Base-by-base conservation (phyloP, 2,329 filamentous ascomycete species). In the Trichoderma afroharzianum region DNA sequence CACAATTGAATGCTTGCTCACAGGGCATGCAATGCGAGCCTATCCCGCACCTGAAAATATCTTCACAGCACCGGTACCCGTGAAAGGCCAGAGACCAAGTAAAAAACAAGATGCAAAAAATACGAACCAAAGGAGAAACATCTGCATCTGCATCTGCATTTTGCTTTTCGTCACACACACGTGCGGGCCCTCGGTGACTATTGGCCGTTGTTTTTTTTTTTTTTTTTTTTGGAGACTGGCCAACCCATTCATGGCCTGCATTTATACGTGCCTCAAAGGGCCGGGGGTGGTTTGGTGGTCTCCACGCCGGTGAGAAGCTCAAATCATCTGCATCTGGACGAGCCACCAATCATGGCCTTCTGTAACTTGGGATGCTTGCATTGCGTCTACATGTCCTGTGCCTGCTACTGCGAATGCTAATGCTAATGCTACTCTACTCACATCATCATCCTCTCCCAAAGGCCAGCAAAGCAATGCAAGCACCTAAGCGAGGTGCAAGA, bases 101-200 rank as follows among this genome's bases (percentile, higher is more conserved):
- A 24, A 43, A 36, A 11, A 14, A 15, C 9, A 55, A 57, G 24
- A 36, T 43, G 53, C 47, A 43, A 55, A 70, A 63, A 43, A 43
- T 68, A 62, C 66, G 59, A 63, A 63, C 32, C n/a, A 63, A 14
- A 57, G 55, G 24, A 28, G 33, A 63, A 30, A 32, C 59, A 63
- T 70, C 67, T 62, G 59, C 57, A 70, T 63, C 59, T 63, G 58
- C 58, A 70, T 63, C 47, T 63, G 43, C 58, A 57, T 63, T 61
- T 21, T 8, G 14, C 3, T 63, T 61, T 21, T 70, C 68, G 68
- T 58, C 68, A 43, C 68, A 70, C 68, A 70, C 68, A 63, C 68
- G 68, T 70, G 68, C 50, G 55, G 32, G 43, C 32, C 39, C 28
- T 53, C 57, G n/a, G 47, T 39, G 21, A 28, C 21, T 32, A 67